A percentile compares a stretch with the other conserved stretches of the same genome.
Evolutionary conservation across 805 yeast species (phyloP).

Genomic region (Ogataea polymorpha): DNA sequence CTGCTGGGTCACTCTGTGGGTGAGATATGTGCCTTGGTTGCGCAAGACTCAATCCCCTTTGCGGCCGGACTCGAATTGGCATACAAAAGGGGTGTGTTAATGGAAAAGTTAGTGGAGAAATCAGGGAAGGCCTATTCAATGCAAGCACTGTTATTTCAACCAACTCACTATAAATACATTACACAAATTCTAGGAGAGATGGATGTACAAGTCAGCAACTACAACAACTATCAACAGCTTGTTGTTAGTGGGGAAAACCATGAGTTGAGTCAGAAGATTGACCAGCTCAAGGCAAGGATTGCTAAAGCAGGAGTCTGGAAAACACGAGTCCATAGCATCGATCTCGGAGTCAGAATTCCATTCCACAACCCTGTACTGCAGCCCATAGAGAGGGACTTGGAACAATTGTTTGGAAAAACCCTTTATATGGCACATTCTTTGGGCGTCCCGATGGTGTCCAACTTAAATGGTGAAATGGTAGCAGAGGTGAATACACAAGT

Average conservation of each 20-base stretch:
- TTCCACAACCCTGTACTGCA: constrained; percentile 34
- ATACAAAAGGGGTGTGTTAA: constrained; percentile 29
- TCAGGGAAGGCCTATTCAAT: constrained; percentile 33
- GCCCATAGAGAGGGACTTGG: constrained; percentile 27
- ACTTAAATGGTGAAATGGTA: constrained; percentile 27
- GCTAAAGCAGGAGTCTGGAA: constrained; percentile 21
- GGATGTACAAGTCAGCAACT: constrained; percentile 28
- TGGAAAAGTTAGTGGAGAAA: constrained; percentile 28
- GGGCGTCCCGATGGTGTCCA: constrained; percentile 29
- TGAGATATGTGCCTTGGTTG: constrained; percentile 30
- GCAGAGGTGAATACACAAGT: constrained; percentile 21
- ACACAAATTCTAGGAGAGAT: constrained; percentile 14
- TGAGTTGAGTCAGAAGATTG: constrained; percentile 16
- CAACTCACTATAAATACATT: constrained; percentile 21
- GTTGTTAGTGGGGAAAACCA: constrained; percentile 31
- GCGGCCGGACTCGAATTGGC: constrained; percentile 27
- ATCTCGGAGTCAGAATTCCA: constrained; percentile 31
- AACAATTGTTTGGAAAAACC: constrained; percentile 8
- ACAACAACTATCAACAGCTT: constrained; percentile 34
- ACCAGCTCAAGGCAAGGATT: constrained; percentile 13
- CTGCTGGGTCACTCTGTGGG: constrained; percentile 37
- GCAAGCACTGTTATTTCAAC: constrained; percentile 32
- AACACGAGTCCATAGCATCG: constrained; percentile 26
- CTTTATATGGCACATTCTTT: constrained; percentile 4
- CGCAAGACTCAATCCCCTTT: constrained; percentile 27